Conservation (phyloP, 495 filamentous ascomycete species). For the Hypoxylon crocopeplum region DNA sequence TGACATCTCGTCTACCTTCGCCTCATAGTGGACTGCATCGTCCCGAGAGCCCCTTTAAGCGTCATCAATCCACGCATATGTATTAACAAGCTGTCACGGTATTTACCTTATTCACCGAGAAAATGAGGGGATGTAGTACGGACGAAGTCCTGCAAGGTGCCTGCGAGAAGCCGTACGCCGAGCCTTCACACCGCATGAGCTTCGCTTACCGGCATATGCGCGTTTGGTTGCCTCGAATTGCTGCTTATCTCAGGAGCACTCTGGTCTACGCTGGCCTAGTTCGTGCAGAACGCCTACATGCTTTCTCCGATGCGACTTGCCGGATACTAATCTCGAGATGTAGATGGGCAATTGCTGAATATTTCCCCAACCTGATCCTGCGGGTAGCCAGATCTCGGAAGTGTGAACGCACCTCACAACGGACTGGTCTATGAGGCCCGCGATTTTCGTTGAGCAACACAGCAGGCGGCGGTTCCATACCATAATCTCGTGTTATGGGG, state of each 20-base stretch:
- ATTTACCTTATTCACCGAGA: too few species aligned
- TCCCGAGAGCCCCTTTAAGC: too few species aligned
- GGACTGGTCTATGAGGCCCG: neutral
- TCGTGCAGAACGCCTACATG: too few species aligned
- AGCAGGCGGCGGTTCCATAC: neutral
- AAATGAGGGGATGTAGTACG: too few species aligned
- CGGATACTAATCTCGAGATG: conserved; percentile 8
- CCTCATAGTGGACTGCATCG: too few species aligned
- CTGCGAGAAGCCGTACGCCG: conserved; percentile 20
- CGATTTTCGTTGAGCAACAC: conserved; percentile 2
- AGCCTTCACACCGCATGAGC: conserved; percentile 17
- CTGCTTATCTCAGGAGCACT: neutral
- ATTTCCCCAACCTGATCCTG: conserved; percentile 19
- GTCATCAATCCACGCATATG: too few species aligned
- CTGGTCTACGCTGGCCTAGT: neutral
- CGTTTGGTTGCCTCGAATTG: neutral
- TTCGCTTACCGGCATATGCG: conserved; percentile 23
- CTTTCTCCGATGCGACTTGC: neutral
- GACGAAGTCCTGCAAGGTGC: conserved; percentile 3
- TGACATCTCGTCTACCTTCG: too few species aligned
- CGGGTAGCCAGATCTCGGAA: conserved; percentile 33
- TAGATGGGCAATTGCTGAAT: neutral
- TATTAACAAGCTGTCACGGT: too few species aligned
- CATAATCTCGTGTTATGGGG: conserved; percentile 20
- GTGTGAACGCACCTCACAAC: neutral